phyloP scores from a whole-genome alignment of 2,329 filamentous ascomycete genomes.

The Pestalotiopsis sp. region DNA sequence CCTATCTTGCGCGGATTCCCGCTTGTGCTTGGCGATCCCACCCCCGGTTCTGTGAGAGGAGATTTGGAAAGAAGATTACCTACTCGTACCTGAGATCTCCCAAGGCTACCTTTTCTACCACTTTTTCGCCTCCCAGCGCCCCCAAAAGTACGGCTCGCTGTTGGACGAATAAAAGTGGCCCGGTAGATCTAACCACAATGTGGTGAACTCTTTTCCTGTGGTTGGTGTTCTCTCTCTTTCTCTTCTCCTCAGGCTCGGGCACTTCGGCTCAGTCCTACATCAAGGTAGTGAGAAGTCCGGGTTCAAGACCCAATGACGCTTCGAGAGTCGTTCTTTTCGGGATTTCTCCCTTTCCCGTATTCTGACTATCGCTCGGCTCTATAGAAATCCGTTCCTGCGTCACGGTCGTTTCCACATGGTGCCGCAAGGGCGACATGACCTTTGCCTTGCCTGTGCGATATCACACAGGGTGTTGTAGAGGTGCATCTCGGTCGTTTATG shows the following conservation, averaged over 20 bases:
- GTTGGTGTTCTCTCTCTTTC: not conserved
- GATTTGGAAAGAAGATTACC: no score
- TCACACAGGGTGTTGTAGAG: not conserved
- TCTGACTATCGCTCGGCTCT: not conserved
- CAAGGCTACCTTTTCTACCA: not conserved
- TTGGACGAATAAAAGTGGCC: not conserved
- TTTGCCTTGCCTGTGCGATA: not conserved
- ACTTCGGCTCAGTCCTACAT: not conserved
- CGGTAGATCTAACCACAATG: not conserved
- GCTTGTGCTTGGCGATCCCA: not conserved
- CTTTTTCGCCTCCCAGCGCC: not conserved
- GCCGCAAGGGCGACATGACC: not conserved
- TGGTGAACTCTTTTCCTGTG: not conserved
- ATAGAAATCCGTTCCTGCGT: not conserved
- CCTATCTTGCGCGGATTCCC: not conserved
- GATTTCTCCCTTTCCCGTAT: not conserved
- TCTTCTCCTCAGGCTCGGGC: not conserved
- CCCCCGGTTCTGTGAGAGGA: not conserved
- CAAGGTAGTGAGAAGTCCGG: not conserved
- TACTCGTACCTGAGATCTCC: not conserved
- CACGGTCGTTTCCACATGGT: not conserved
- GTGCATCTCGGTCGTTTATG: not conserved
- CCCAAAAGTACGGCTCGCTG: not conserved
- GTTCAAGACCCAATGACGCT: not conserved
- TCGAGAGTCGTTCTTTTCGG: not conserved